These are phyloP conservation scores for Lasiodiplodia sp. DNA, from an alignment of 2,329 filamentous ascomycete species.

Conservation along the genomic window DNA sequence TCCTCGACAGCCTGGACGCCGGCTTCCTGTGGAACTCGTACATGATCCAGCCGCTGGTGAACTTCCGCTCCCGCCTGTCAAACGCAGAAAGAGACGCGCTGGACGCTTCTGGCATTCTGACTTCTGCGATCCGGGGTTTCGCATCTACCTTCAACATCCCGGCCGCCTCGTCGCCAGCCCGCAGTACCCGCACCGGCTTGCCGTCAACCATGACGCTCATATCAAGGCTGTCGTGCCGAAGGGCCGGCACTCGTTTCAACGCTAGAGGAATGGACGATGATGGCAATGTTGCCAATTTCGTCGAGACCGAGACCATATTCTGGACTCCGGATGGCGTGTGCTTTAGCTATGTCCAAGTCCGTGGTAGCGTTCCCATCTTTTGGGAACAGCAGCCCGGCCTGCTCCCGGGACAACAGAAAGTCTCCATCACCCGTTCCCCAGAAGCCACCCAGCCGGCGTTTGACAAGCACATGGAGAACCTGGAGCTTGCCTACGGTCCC, in stretches of 20 bases:
- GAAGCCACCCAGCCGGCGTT: slow-evolving; percentile 95
- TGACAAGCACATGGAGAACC: slow-evolving; percentile 89
- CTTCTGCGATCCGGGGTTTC: slow-evolving; percentile 92
- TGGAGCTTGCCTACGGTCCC: slow-evolving; percentile 86
- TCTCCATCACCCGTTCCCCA: slow-evolving; percentile 83
- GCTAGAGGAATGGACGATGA: slow-evolving; percentile 97
- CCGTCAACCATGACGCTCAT: slow-evolving; percentile 89
- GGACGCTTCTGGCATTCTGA: slow-evolving; percentile 88
- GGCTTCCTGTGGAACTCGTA: slow-evolving; percentile 98
- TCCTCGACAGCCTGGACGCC: slow-evolving; percentile 91
- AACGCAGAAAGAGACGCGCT: slow-evolving; percentile 77
- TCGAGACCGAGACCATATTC: slow-evolving; percentile 95
- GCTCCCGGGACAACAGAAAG: slow-evolving; percentile 92
- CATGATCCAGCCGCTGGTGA: slow-evolving; percentile 92
- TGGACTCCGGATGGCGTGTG: slow-evolving; percentile 79
- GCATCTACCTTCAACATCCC: slow-evolving; percentile 87
- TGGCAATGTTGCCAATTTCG: slow-evolving; percentile 96
- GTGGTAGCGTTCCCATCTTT: slow-evolving; percentile 93
- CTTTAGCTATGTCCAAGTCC: slow-evolving; percentile 92
- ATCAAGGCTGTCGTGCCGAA: slow-evolving; percentile 85
- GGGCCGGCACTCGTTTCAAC: slow-evolving; percentile 95
- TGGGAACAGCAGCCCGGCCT: slow-evolving; percentile 94
- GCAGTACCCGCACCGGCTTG: slow-evolving; percentile 70
- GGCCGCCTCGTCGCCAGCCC: slow-evolving; percentile 74
- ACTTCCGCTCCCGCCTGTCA: slow-evolving; percentile 84